A percentile compares a stretch with the other conserved stretches of the same genome.
Evolutionary conservation across 2,329 filamentous ascomycete species (phyloP).

Genomic region (Pseudogymnoascus destructans): DNA sequence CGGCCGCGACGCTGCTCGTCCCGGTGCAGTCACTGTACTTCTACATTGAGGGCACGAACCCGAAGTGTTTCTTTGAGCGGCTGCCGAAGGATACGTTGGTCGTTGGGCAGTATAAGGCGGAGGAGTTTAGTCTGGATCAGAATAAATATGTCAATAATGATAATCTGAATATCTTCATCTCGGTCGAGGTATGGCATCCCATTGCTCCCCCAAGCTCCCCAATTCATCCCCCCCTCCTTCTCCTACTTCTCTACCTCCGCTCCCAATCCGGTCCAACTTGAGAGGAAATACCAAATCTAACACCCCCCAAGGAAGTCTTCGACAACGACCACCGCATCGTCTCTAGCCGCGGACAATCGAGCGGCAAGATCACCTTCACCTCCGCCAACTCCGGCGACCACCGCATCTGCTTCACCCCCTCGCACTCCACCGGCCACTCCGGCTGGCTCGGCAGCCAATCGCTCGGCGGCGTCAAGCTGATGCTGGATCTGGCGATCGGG

Average conservation of each 20-base stretch:
- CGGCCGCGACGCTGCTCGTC: slow-evolving; percentile 33
- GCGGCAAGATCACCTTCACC: slow-evolving; percentile 88
- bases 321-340: slow-evolving; percentile 97
- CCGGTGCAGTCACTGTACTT: slow-evolving; percentile 83
- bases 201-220: background rate
- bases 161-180: slow-evolving; percentile 73
- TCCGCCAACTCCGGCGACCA: slow-evolving; percentile 92
- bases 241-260: background rate
- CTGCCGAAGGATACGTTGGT: slow-evolving; percentile 94
- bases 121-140: slow-evolving; percentile 64
- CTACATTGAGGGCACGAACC: slow-evolving; percentile 73
- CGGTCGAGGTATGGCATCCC: slow-evolving; percentile 55
- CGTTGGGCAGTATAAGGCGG: slow-evolving; percentile 79
- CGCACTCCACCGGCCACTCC: slow-evolving; percentile 53
- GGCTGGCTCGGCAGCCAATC: slow-evolving; percentile 58
- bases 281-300: slow-evolving; percentile 9
- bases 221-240: slow-evolving; percentile 8
- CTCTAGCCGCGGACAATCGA: slow-evolving; percentile 61
- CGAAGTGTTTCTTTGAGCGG: slow-evolving; percentile 98
- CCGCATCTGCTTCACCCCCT: slow-evolving; percentile 84
- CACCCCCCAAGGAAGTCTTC: slow-evolving; percentile 60
- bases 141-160: slow-evolving; percentile 59
- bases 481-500: slow-evolving; percentile 83
- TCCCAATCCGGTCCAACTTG: slow-evolving; percentile 9
- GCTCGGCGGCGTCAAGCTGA: slow-evolving; percentile 69